Percentiles rank a stretch among this genome's conserved stretches.
Conservation (phyloP, 768 basidiomycete species). For the Suillus discolor region DNA sequence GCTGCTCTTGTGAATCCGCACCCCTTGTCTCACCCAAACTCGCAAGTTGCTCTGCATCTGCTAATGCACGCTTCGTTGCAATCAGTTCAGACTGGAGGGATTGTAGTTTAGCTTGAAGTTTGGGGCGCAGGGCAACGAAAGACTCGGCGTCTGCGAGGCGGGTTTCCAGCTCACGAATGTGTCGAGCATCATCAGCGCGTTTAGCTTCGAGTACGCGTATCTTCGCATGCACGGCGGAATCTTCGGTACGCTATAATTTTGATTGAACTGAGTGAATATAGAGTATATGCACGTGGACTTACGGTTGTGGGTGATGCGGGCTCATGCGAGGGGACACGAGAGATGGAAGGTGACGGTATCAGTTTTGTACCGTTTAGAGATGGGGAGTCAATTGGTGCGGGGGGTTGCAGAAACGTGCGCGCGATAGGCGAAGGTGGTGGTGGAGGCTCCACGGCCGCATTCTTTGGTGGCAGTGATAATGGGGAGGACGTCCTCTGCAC, state of each 20-base stretch:
- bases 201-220: conserved; percentile 85
- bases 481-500: conserved; percentile 41
- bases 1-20: conserved; percentile 81
- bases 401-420: conserved; percentile 11
- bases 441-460: conserved; percentile 34
- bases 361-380: conserved; percentile 15
- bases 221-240: conserved; percentile 64
- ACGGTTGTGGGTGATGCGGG: conserved; percentile 32
- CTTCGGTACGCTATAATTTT: conserved; percentile 30
- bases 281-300: conserved; percentile 6
- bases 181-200: conserved; percentile 83
- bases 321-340: conserved; percentile 8
- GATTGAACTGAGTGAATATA: conserved; percentile 16
- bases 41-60: conserved; percentile 76
- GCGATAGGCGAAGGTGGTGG: conserved; percentile 19
- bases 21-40: conserved; percentile 70
- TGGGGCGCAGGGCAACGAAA: conserved; percentile 83
- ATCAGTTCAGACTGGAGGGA: conserved; percentile 80
- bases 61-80: conserved; percentile 71
- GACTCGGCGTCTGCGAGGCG: conserved; percentile 84
- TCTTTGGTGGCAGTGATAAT: conserved; percentile 36
- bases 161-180: conserved; percentile 81
- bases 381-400: conserved; percentile 19
- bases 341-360: background rate
- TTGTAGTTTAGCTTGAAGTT: conserved; percentile 86